Percentiles rank a stretch among this genome's conserved stretches.
These are phyloP conservation scores for Tetrahymena malaccensis DNA, from an alignment of 73 alveolate genomes.

Conservation along the genomic window DNA sequence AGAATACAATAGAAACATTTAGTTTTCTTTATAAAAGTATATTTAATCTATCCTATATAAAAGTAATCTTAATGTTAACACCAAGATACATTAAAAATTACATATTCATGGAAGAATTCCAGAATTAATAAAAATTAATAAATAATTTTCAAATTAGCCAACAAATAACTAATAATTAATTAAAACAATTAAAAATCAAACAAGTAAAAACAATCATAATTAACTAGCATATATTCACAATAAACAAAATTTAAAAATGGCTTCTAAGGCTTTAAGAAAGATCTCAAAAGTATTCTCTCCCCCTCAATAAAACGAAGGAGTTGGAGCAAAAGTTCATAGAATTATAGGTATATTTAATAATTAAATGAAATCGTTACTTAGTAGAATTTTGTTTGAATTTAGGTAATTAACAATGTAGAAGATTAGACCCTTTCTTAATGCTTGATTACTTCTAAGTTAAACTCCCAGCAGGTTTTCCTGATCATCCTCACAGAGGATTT, in stretches of 20 bases:
- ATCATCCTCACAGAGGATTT: conserved; percentile 95
- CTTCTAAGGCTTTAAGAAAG: not conserved
- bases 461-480: conserved; percentile 94
- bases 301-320: conserved; percentile 61
- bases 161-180: not conserved
- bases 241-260: not conserved
- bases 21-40: no score
- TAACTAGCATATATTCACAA: not conserved
- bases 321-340: conserved; percentile 73
- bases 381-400: not conserved
- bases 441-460: conserved; percentile 62
- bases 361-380: not conserved
- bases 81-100: not conserved
- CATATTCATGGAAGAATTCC: not conserved
- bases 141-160: not conserved
- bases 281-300: conserved; percentile 11
- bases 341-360: conserved; percentile 46
- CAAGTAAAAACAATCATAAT: not conserved
- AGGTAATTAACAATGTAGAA: conserved; percentile 28
- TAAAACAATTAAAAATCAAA: no score
- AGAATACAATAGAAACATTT: not conserved
- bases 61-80: not conserved
- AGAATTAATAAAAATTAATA: not conserved
- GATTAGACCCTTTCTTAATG: conserved; percentile 75
- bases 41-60: not conserved